A percentile compares a stretch with the other conserved stretches of the same genome.
These are phyloP conservation scores for Ophiostoma novo-ulmi DNA, from an alignment of 2,329 filamentous ascomycete genomes.

Conservation along the genomic window DNA sequence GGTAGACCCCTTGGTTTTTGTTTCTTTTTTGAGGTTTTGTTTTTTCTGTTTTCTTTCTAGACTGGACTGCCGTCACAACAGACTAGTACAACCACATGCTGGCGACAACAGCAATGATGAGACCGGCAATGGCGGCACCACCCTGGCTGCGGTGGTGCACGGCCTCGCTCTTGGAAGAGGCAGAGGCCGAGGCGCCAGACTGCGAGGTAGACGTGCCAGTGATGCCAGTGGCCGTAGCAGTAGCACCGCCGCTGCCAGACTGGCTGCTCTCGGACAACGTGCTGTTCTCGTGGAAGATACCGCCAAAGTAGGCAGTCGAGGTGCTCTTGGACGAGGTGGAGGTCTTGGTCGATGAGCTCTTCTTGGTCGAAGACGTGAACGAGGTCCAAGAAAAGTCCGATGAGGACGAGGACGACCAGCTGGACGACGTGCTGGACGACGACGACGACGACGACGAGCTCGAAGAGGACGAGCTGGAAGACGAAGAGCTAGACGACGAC, in stretches of 20 bases:
- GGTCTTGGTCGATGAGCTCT: conserved; percentile 32
- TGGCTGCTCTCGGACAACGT: conserved; percentile 25
- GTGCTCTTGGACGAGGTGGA: conserved; percentile 25
- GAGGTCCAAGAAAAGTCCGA: conserved; percentile 22
- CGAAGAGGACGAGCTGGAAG: neutral
- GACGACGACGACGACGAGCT: conserved; percentile 1
- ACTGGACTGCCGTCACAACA: conserved; percentile 28
- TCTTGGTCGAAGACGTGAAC: conserved; percentile 25
- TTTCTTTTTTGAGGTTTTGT: conserved; percentile 14
- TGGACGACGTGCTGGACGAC: conserved; percentile 30
- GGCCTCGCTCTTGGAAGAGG: conserved; percentile 39
- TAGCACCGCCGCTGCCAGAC: conserved; percentile 15
- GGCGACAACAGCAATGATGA: conserved; percentile 53
- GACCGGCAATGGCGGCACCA: conserved; percentile 48
- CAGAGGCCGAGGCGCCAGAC: conserved; percentile 27
- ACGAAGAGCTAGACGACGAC: neutral
- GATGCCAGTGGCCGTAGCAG: conserved; percentile 17
- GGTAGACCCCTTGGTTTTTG: neutral
- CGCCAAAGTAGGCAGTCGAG: conserved; percentile 32
- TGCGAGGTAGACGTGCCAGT: conserved; percentile 4
- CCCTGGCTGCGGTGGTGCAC: conserved; percentile 41
- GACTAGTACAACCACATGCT: conserved; percentile 46
- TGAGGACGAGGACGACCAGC: conserved; percentile 29
- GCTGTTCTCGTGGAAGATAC: conserved; percentile 52
- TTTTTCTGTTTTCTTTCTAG: conserved; percentile 12